Conservation (phyloP, 345 rosid species). For the Melaleuca quinquenervia region DNA sequence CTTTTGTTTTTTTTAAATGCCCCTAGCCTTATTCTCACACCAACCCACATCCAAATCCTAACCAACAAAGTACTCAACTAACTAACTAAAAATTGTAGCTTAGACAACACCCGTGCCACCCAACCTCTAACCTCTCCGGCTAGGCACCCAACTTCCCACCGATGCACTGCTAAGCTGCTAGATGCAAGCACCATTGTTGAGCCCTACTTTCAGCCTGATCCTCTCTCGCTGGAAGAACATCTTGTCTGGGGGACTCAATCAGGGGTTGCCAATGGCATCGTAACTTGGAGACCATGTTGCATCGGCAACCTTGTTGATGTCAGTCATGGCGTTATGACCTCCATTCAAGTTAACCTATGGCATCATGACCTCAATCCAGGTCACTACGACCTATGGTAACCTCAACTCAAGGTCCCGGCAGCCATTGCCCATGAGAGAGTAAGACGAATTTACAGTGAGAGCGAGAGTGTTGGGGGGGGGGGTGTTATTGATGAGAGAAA, state of each 20-base stretch:
- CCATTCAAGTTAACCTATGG: background rate
- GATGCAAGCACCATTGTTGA: background rate
- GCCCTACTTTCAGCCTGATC: background rate
- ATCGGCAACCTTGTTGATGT: background rate
- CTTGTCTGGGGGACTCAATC: background rate
- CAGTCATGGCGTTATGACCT: background rate
- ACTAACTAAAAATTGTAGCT: background rate
- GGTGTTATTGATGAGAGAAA: background rate
- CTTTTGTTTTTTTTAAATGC: background rate
- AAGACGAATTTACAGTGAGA: too few species aligned
- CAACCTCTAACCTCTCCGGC: background rate
- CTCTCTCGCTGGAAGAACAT: background rate
- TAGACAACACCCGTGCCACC: background rate
- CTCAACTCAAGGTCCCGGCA: background rate
- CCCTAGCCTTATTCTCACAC: background rate
- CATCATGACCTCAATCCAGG: background rate
- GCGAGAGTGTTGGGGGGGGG: background rate
- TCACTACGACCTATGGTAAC: background rate
- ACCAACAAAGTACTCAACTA: background rate
- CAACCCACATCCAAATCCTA: background rate
- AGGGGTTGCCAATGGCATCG: fast-evolving
- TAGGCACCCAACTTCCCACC: background rate
- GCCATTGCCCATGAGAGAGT: too few species aligned
- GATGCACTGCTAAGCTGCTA: background rate
- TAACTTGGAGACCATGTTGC: fast-evolving